phyloP scores from a whole-genome alignment of 1,139 yeast species.

The Zygosaccharomyces pseudobailii region DNA sequence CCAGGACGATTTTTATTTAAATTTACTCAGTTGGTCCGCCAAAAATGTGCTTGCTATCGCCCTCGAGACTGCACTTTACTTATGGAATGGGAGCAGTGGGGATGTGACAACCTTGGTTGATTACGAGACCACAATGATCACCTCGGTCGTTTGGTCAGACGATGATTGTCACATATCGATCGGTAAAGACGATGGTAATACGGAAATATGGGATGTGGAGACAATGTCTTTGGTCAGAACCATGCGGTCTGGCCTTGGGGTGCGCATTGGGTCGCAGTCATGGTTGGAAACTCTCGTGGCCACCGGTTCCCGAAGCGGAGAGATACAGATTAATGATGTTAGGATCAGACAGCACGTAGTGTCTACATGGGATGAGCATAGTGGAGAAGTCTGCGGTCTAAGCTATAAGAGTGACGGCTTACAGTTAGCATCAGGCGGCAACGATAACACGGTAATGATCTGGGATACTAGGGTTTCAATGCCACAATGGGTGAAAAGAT shows the following conservation, averaged over 20 bases:
- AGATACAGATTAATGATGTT: slow-evolving; percentile 88
- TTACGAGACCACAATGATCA: slow-evolving; percentile 41
- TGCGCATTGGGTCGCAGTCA: slow-evolving; percentile 76
- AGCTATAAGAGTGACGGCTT: slow-evolving; percentile 81
- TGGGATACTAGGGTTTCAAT: slow-evolving; percentile 86
- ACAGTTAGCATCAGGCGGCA: slow-evolving; percentile 90
- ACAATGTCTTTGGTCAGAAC: slow-evolving; percentile 70
- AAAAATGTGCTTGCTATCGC: slow-evolving; percentile 87
- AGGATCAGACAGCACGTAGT: slow-evolving; percentile 76
- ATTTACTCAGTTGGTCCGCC: slow-evolving; percentile 82
- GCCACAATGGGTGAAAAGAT: slow-evolving; percentile 72
- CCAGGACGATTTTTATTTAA: slow-evolving; percentile 86
- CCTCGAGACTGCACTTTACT: slow-evolving; percentile 74
- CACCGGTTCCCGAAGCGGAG: slow-evolving; percentile 80
- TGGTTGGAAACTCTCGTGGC: slow-evolving; percentile 84
- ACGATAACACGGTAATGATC: slow-evolving; percentile 86
- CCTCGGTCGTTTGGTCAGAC: slow-evolving; percentile 86
- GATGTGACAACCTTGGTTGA: slow-evolving; percentile 64
- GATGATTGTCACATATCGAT: slow-evolving; percentile 86
- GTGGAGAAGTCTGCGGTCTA: slow-evolving; percentile 90
- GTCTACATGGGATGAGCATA: slow-evolving; percentile 55
- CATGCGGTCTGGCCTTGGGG: slow-evolving; percentile 62
- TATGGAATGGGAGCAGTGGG: slow-evolving; percentile 90
- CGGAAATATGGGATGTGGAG: slow-evolving; percentile 94
- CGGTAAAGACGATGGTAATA: slow-evolving; percentile 77